phyloP scores from a whole-genome alignment of 2,329 filamentous ascomycete species.

The Sphaerostilbella broomeana region DNA sequence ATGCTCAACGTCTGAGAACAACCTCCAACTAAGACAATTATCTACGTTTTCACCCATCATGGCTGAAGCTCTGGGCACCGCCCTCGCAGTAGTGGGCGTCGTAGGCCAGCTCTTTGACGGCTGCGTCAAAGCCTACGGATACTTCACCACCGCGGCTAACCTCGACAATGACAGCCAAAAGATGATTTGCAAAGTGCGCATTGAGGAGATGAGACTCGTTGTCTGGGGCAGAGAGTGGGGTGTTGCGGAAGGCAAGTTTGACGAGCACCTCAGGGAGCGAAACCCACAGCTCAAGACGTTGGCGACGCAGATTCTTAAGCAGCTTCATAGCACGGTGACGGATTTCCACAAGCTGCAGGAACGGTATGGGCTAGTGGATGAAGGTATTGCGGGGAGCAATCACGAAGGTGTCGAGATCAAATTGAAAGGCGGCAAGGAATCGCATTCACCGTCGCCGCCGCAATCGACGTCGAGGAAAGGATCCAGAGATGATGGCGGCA shows the following conservation, averaged over 20 bases:
- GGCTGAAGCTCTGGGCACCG: conserved; percentile 36
- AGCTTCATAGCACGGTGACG: conserved; percentile 38
- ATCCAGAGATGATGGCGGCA: conserved; percentile 18
- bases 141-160: conserved; percentile 37
- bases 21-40: no score
- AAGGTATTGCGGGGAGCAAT: conserved; percentile 11
- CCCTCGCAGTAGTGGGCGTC: conserved; percentile 37
- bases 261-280: conserved; percentile 34
- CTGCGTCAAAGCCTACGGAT: conserved; percentile 39
- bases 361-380: conserved; percentile 35
- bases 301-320: conserved; percentile 36
- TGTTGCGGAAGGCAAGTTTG: conserved; percentile 38
- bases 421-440: conserved; percentile 12
- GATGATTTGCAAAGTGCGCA: conserved; percentile 41
- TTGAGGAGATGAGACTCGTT: conserved; percentile 42
- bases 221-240: conserved; percentile 45
- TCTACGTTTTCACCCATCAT: conserved; percentile 14
- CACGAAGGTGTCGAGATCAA: conserved; percentile 13
- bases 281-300: conserved; percentile 33
- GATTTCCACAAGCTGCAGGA: conserved; percentile 37
- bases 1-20: no score
- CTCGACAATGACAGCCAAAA: conserved; percentile 38
- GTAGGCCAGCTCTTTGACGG: conserved; percentile 42
- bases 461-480: conserved; percentile 16
- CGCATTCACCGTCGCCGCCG: conserved; percentile 18